A percentile compares a stretch with the other conserved stretches of the same genome.
These are phyloP conservation scores for Zalerion maritima DNA, from an alignment of 495 filamentous ascomycete species.

Conservation along the genomic window DNA sequence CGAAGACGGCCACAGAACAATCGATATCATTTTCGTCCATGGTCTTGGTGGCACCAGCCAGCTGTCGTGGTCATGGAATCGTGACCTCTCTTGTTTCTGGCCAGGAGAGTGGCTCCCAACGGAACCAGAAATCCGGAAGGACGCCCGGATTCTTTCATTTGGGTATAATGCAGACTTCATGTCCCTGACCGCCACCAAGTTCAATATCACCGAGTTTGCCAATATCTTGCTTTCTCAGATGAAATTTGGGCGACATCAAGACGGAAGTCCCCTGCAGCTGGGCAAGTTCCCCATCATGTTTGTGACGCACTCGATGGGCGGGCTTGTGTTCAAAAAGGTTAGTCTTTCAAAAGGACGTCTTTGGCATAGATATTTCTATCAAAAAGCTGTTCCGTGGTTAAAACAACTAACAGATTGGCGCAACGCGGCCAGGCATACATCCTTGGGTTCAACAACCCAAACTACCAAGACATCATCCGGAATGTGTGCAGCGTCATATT, in stretches of 20 bases:
- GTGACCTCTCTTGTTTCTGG: constrained; percentile 17
- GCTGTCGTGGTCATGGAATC: constrained; percentile 16
- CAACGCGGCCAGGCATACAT: too few relatives aligned
- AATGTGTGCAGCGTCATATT: constrained; percentile 10
- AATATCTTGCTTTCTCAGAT: constrained; percentile 10
- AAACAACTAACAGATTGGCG: too few relatives aligned
- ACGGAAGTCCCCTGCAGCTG: background rate
- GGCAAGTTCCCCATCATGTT: constrained; percentile 10
- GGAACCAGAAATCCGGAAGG: constrained; percentile 11
- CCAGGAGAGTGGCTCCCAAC: constrained; percentile 17
- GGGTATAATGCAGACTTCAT: constrained; percentile 20
- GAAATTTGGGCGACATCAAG: constrained; percentile 7
- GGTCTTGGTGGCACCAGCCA: constrained; percentile 19
- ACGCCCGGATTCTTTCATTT: constrained; percentile 18
- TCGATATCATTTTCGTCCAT: constrained; percentile 2
- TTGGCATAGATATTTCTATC: too few relatives aligned
- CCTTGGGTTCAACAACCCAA: constrained; percentile 5
- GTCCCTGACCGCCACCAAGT: too few relatives aligned
- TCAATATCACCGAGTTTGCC: constrained; percentile 12
- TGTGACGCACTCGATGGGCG: constrained; percentile 12
- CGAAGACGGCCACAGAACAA: background rate
- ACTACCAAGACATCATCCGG: constrained; percentile 8
- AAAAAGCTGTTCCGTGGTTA: too few relatives aligned
- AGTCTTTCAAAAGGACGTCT: too few relatives aligned
- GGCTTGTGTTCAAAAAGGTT: constrained; percentile 10